Evolutionary conservation across 1,139 yeast genomes (phyloP).

Genomic region (Hyphopichia buzzinii): DNA sequence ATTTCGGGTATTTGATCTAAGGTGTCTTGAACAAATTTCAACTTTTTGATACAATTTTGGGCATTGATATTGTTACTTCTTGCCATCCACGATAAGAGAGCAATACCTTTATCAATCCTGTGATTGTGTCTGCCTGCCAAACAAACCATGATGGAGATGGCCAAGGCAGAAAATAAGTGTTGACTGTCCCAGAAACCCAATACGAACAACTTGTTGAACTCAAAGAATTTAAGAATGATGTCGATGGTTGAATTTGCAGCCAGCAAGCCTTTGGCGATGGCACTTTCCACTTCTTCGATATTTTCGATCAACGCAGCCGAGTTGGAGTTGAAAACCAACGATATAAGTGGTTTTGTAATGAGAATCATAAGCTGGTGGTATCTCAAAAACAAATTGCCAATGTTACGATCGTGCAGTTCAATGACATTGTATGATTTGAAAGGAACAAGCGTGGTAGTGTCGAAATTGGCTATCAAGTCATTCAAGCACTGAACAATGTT

Average conservation of each 20-base stretch:
- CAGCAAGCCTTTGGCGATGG: conserved; percentile 37
- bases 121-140: conserved; percentile 28
- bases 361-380: conserved; percentile 47
- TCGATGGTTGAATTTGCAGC: conserved; percentile 43
- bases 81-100: conserved; percentile 38
- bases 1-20: conserved; percentile 20
- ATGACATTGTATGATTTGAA: conserved; percentile 22
- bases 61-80: conserved; percentile 44
- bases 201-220: conserved; percentile 34
- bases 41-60: conserved; percentile 21
- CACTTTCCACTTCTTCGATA: conserved; percentile 27
- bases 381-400: conserved; percentile 43
- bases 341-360: conserved; percentile 45
- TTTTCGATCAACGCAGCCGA: conserved; percentile 24
- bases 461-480: conserved; percentile 31
- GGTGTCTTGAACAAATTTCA: conserved; percentile 18
- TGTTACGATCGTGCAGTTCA: conserved; percentile 21
- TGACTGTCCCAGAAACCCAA: conserved; percentile 56
- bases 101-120: conserved; percentile 31
- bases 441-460: conserved; percentile 26
- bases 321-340: conserved; percentile 38
- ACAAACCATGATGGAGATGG: conserved; percentile 37
- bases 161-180: conserved; percentile 44
- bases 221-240: conserved; percentile 34
- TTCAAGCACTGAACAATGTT: conserved; percentile 30